Base-by-base conservation (phyloP, 2,329 filamentous ascomycete genomes). In the Colletotrichum higginsianum region DNA sequence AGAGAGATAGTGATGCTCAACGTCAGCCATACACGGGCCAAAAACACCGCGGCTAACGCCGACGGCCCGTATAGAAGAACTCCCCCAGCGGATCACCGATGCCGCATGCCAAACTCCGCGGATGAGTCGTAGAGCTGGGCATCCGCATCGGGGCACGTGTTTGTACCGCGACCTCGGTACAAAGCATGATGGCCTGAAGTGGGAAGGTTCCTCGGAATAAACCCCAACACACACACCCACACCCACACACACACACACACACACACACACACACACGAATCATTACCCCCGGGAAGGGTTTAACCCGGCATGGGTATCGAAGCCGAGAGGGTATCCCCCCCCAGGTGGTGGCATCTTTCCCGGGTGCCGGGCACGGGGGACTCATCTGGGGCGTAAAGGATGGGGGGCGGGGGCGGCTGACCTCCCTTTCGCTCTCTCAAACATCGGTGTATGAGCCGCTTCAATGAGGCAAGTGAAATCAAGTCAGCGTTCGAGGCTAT, bases 61-160 rank as follows among this genome's bases (percentile, higher is more conserved):
- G 15, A 38, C 30, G n/a, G 46, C 26, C 15, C n/a, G 26, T 52
- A 21, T 11, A 40, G 30, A 26, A 42, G 46, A 50, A 61, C 9
- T 38, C 35, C 35, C 9, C 35, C 35, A 38, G 8, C 35, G 35
- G 35, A 38, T 38, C 35, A 38, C 35, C 35, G 35, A 11, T 38
- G 35, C 9, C 9, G 35, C 35, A 38, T 35, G 30, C 30, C 8
- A 9, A 8, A 9, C 8, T 38, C 35, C 11, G 35, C 4, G 26
- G 13, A 11, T 18, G 16, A 56, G 5, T 15, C 53, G 18, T 35
- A 2, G n/a, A 56, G 30, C n/a, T 35, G 18, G 52, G 12, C 26
- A 21, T 56, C 58, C 58, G 46, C 38, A 50, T 49, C 30, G 13
- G n/a, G 35, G 60, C 35, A 62, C 35, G n/a, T 62, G 49, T 44